Evolutionary conservation across 129 eudicot genomes (phyloP).

Genomic region (Tagetes erecta): DNA sequence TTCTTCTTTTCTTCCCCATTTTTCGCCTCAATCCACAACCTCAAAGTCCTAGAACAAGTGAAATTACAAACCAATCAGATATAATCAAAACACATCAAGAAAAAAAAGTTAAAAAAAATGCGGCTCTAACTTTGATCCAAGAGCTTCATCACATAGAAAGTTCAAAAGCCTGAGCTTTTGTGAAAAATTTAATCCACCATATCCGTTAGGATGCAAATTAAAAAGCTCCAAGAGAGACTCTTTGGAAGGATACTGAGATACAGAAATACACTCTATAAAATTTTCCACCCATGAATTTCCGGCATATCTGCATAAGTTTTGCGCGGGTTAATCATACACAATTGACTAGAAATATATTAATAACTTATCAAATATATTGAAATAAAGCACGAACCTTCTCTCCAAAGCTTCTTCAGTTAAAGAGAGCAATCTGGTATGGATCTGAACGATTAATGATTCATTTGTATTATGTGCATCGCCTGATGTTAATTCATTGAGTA

Average conservation of each 20-base stretch:
- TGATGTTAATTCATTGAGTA: conserved; percentile 43
- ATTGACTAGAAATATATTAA: conserved; percentile 17
- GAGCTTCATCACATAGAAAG: conserved; percentile 57
- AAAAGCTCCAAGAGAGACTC: conserved; percentile 36
- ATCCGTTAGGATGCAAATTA: conserved; percentile 30
- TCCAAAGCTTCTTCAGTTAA: conserved; percentile 38
- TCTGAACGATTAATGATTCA: conserved; percentile 33
- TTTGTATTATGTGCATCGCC: conserved; percentile 25
- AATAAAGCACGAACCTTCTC: conserved; percentile 35
- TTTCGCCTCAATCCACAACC: conserved; percentile 55
- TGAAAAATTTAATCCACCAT: conserved; percentile 37
- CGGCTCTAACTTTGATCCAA: conserved; percentile 36
- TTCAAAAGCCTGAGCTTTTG: conserved; percentile 47
- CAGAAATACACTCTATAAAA: conserved; percentile 34
- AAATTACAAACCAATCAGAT: conserved; percentile 5
- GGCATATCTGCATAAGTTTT: conserved; percentile 39
- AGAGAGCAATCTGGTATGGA: conserved; percentile 51
- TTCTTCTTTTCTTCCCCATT: conserved; percentile 46
- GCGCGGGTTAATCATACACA: conserved; percentile 4
- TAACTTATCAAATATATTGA: not conserved
- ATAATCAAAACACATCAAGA: not conserved
- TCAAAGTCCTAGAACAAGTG: conserved; percentile 39
- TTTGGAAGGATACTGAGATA: conserved; percentile 33
- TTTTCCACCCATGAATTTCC: conserved; percentile 43
- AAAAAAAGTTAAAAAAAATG: not conserved